Conservation (phyloP, 1,284 basidiomycete species). For the Leccinum griseonigrum region DNA sequence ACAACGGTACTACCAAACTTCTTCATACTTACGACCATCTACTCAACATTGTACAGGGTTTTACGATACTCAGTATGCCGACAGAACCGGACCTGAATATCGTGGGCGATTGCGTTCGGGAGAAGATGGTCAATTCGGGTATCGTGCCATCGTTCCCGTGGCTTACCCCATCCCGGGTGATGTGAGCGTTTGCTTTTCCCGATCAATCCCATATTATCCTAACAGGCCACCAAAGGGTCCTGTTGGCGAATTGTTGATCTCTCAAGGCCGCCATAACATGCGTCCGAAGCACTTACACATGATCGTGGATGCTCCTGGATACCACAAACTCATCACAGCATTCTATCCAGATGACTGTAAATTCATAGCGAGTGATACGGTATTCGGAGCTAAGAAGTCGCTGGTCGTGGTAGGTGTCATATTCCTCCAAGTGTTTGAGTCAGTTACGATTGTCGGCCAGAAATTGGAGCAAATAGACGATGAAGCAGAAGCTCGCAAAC, state of each 20-base stretch:
- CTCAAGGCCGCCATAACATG: slow-evolving; percentile 69
- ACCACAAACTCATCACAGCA: slow-evolving; percentile 70
- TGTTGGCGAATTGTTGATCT: slow-evolving; percentile 61
- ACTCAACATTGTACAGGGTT: slow-evolving; percentile 36
- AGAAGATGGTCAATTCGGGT: slow-evolving; percentile 67
- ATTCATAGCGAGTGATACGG: slow-evolving; percentile 66
- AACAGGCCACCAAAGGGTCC: slow-evolving; percentile 51
- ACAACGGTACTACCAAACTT: slow-evolving; percentile 25
- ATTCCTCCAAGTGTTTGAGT: slow-evolving; percentile 17
- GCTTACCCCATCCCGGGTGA: slow-evolving; percentile 83
- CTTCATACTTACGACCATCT: neutral
- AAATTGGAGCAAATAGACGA: slow-evolving; percentile 50
- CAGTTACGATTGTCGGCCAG: slow-evolving; percentile 31
- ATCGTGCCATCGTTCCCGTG: slow-evolving; percentile 75
- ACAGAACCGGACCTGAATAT: slow-evolving; percentile 67
- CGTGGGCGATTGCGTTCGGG: slow-evolving; percentile 66
- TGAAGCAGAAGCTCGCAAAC: slow-evolving; percentile 50
- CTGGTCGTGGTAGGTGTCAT: slow-evolving; percentile 49
- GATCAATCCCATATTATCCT: neutral
- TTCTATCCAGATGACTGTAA: slow-evolving; percentile 72
- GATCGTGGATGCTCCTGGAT: slow-evolving; percentile 68
- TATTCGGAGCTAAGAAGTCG: slow-evolving; percentile 77
- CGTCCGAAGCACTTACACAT: slow-evolving; percentile 81
- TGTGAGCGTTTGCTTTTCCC: slow-evolving; percentile 33
- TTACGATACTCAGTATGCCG: slow-evolving; percentile 65